These are phyloP conservation scores for Xylariaceae sp. DNA, from an alignment of 2,329 filamentous ascomycete genomes.

Conservation along the genomic window DNA sequence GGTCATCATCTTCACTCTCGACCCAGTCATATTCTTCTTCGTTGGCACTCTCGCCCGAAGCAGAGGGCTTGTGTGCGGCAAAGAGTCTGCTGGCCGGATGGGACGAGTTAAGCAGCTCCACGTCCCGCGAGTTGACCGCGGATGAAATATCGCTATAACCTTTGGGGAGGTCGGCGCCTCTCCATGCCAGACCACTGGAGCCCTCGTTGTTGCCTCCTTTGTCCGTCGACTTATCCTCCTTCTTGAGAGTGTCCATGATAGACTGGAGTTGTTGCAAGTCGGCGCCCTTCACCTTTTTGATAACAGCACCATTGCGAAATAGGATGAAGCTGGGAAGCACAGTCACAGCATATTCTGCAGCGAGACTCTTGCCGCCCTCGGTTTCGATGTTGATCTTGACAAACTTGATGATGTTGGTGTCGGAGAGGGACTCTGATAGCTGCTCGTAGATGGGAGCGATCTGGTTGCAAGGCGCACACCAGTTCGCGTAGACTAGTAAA, in stretches of 20 bases:
- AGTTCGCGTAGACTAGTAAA: conserved; percentile 75
- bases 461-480: conserved; percentile 77
- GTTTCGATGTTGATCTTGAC: conserved; percentile 80
- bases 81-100: conserved; percentile 69
- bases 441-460: conserved; percentile 80
- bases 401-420: conserved; percentile 70
- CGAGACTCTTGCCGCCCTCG: conserved; percentile 60
- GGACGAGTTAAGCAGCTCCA: conserved; percentile 82
- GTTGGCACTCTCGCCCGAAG: conserved; percentile 84
- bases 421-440: conserved; percentile 65
- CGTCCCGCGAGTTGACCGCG: conserved; percentile 69
- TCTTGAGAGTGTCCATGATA: conserved; percentile 64
- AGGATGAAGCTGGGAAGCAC: conserved; percentile 89
- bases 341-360: conserved; percentile 66
- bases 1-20: conserved; percentile 94
- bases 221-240: conserved; percentile 54
- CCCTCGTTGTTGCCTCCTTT: conserved; percentile 38
- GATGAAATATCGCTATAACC: conserved; percentile 81
- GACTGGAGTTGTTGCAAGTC: conserved; percentile 65
- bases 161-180: conserved; percentile 67
- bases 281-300: conserved; percentile 67
- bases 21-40: conserved; percentile 85
- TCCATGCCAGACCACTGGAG: conserved; percentile 55
- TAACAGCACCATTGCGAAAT: conserved; percentile 65
- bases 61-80: conserved; percentile 53